A percentile compares a stretch with the other conserved stretches of the same genome.
phyloP scores from a whole-genome alignment of 2,329 filamentous ascomycete genomes.

The Cercospora zeae-maydis region DNA sequence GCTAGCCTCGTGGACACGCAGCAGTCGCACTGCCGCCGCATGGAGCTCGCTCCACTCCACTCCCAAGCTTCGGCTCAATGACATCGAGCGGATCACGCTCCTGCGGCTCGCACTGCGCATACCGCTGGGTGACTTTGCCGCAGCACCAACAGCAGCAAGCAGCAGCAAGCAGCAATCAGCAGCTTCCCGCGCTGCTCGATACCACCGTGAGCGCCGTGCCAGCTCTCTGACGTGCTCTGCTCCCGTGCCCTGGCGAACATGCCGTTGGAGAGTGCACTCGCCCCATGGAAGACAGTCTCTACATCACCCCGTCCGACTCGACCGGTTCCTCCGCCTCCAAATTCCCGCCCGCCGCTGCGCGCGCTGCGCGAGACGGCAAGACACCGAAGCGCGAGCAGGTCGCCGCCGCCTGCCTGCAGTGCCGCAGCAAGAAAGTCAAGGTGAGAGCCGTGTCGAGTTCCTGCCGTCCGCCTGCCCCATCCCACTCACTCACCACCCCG shows the following conservation, averaged over 20 bases:
- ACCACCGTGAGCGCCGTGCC: not conserved
- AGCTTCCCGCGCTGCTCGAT: not conserved
- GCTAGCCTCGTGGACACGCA: not conserved
- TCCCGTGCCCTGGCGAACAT: not conserved
- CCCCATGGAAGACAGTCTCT: constrained; percentile 6
- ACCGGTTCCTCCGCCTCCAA: not conserved
- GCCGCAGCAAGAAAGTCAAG: constrained; percentile 13
- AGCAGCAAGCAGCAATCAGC: too few species aligned
- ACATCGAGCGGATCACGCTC: not conserved
- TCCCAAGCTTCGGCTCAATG: not conserved
- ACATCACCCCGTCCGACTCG: constrained; percentile 3
- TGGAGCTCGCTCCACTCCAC: not conserved
- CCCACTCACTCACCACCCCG: not conserved
- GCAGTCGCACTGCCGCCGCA: not conserved
- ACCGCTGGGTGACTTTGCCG: not conserved
- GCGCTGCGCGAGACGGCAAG: constrained; percentile 7
- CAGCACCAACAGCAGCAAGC: not conserved
- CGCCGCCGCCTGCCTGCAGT: constrained; percentile 10
- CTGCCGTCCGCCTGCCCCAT: not conserved
- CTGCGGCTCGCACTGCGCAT: not conserved
- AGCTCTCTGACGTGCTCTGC: not conserved
- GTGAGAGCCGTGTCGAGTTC: not conserved
- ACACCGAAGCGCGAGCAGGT: constrained; percentile 9
- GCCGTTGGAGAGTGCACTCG: not conserved
- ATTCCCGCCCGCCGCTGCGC: not conserved